These are phyloP conservation scores for Amphichorda felina DNA, from an alignment of 2,329 filamentous ascomycete genomes.

Conservation along the genomic window DNA sequence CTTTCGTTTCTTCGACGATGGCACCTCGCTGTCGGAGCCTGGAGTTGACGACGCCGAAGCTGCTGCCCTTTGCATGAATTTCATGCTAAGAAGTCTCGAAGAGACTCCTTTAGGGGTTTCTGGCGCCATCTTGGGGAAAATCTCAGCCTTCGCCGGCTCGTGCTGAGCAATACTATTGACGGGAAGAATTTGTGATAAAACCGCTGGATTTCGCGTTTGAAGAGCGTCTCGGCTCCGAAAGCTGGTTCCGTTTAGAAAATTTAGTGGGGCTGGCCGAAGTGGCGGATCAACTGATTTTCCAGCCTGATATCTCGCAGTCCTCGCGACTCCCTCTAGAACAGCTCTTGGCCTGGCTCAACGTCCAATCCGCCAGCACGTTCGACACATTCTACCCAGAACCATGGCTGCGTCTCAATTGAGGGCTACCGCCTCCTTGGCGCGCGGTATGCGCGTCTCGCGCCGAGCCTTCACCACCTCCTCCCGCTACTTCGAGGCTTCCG, in stretches of 20 bases:
- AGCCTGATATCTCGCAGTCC: background rate
- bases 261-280: background rate
- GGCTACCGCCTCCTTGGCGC: conserved; percentile 29
- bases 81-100: conserved; percentile 83
- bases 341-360: conserved; percentile 9
- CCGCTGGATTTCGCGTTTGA: too few relatives aligned
- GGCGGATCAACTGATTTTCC: conserved; percentile 2
- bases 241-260: too few relatives aligned
- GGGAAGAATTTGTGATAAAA: too few relatives aligned
- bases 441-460: conserved; percentile 28
- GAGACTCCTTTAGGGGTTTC: conserved; percentile 61
- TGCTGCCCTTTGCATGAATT: conserved; percentile 89
- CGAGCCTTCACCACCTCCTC: conserved; percentile 37
- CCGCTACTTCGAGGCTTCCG: conserved; percentile 31
- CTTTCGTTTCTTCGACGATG: conserved; percentile 53
- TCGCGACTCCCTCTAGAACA: conserved; percentile 13
- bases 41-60: conserved; percentile 39
- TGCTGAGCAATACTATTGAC: too few relatives aligned
- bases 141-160: too few relatives aligned
- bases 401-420: conserved; percentile 35
- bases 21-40: conserved; percentile 35
- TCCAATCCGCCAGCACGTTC: conserved; percentile 10
- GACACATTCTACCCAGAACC: conserved; percentile 11
- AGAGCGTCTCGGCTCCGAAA: too few relatives aligned
- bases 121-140: conserved; percentile 25